These are phyloP conservation scores for Auxenochlorella pyrenoidosa DNA, from an alignment of 139 green algal species.

Conservation along the genomic window DNA sequence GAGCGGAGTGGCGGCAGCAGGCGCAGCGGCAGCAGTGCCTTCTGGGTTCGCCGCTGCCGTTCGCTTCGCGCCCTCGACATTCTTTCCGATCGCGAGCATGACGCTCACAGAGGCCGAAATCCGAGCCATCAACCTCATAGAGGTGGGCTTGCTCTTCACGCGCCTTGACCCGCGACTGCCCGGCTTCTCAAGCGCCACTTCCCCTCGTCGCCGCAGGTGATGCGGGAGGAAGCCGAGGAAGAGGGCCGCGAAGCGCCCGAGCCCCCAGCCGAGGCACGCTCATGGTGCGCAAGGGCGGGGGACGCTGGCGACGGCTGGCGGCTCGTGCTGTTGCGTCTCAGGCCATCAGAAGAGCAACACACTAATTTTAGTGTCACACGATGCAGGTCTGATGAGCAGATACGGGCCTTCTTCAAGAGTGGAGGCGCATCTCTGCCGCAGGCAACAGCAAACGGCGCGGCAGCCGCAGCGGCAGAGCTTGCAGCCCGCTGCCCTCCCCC, in stretches of 20 bases:
- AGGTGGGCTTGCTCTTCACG: slow-evolving; percentile 18
- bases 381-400: slow-evolving; percentile 51
- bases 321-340: too few relatives aligned
- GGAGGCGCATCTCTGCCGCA: not conserved
- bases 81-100: not conserved
- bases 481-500: slow-evolving; percentile 23
- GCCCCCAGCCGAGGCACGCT: slow-evolving; percentile 17
- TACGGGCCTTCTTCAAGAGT: slow-evolving; percentile 40
- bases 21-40: too few relatives aligned
- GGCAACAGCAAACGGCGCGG: not conserved
- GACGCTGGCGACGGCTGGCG: too few relatives aligned
- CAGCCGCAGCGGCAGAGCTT: slow-evolving; percentile 1
- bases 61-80: not conserved
- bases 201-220: slow-evolving; percentile 24
- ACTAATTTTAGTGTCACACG: too few relatives aligned
- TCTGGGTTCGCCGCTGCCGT: too few relatives aligned
- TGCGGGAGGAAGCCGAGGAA: slow-evolving; percentile 50
- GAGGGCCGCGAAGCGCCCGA: not conserved
- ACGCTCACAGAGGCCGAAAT: slow-evolving; percentile 22
- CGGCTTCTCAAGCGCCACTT: not conserved
- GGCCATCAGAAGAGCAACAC: too few relatives aligned
- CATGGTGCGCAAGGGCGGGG: not conserved
- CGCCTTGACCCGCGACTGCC: not conserved
- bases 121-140: slow-evolving; percentile 49
- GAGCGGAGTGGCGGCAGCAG: too few relatives aligned